Conservation (phyloP, 495 filamentous ascomycete genomes). For the Aspergillus olivimuriae region DNA sequence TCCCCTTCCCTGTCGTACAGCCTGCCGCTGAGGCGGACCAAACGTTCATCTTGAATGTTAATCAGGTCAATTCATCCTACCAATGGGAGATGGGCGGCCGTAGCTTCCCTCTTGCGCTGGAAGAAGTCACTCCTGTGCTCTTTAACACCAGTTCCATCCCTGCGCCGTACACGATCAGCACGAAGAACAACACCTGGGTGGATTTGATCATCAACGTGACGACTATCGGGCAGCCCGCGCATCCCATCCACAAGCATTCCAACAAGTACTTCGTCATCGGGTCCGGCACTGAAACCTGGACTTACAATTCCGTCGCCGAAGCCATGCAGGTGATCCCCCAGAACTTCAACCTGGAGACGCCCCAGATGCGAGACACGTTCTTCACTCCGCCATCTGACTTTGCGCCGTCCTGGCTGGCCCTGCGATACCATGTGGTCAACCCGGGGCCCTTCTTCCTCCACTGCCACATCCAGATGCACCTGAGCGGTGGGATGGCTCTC, state of each 20-base stretch:
- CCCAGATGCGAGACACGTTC: conserved; percentile 45
- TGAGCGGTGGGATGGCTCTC: conserved; percentile 50
- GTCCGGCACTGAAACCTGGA: conserved; percentile 37
- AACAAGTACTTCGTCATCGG: conserved; percentile 55
- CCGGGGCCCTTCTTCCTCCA: conserved; percentile 55
- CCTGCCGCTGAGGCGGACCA: conserved; percentile 35
- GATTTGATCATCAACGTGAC: conserved; percentile 45
- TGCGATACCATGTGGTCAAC: conserved; percentile 52
- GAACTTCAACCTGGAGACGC: conserved; percentile 50
- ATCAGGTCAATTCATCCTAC: conserved; percentile 34
- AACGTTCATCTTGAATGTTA: conserved; percentile 31
- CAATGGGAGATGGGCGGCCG: conserved; percentile 40
- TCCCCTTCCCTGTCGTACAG: conserved; percentile 35
- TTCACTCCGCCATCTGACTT: conserved; percentile 25
- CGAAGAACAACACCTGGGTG: conserved; percentile 50
- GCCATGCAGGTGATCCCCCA: conserved; percentile 39
- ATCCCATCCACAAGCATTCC: conserved; percentile 59
- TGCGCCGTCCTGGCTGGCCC: conserved; percentile 42
- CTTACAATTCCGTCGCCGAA: conserved; percentile 43
- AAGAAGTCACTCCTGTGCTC: conserved; percentile 37
- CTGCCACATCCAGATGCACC: conserved; percentile 55
- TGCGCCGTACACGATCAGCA: conserved; percentile 40
- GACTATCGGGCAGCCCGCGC: conserved; percentile 31
- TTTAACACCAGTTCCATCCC: conserved; percentile 37
- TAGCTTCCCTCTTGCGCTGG: conserved; percentile 22